Evolutionary conservation across 2,329 filamentous ascomycete genomes (phyloP).

Genomic region (Bipolaris victoriae): DNA sequence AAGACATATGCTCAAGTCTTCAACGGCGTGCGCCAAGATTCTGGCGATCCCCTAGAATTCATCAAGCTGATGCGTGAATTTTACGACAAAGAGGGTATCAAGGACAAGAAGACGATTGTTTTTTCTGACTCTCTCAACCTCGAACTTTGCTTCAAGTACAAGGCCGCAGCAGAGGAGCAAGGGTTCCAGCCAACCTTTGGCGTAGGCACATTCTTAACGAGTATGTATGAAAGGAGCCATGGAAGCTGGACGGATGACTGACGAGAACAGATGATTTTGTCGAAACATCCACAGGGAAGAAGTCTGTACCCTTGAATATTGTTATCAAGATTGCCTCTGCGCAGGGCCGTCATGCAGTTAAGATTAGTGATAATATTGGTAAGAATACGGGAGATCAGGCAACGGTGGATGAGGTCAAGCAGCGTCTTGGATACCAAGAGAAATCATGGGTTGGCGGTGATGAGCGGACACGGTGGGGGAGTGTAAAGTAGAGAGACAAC

Average conservation of each 20-base stretch:
- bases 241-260: slow-evolving; percentile 7
- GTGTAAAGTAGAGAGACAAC: slow-evolving; percentile 29
- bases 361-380: slow-evolving; percentile 84
- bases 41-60: slow-evolving; percentile 81
- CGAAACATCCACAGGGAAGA: slow-evolving; percentile 73
- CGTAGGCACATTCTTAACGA: slow-evolving; percentile 93
- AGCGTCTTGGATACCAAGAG: slow-evolving; percentile 83
- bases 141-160: slow-evolving; percentile 89
- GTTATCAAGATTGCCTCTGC: slow-evolving; percentile 96
- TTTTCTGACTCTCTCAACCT: slow-evolving; percentile 96
- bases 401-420: slow-evolving; percentile 83
- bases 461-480: slow-evolving; percentile 82
- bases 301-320: slow-evolving; percentile 92
- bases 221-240: slow-evolving; percentile 46
- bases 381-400: slow-evolving; percentile 92
- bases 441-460: slow-evolving; percentile 82
- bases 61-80: slow-evolving; percentile 80
- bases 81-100: slow-evolving; percentile 77
- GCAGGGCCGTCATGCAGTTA: slow-evolving; percentile 79
- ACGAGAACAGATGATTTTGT: slow-evolving; percentile 73
- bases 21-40: slow-evolving; percentile 86
- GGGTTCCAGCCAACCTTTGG: slow-evolving; percentile 90
- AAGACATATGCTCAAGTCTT: slow-evolving; percentile 81
- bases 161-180: slow-evolving; percentile 76
- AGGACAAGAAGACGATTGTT: slow-evolving; percentile 83